Evolutionary conservation across 768 basidiomycete species (phyloP), one percentile per base, ranked within the genome.

Genomic region (Sarcomyxa edulis): DNA sequence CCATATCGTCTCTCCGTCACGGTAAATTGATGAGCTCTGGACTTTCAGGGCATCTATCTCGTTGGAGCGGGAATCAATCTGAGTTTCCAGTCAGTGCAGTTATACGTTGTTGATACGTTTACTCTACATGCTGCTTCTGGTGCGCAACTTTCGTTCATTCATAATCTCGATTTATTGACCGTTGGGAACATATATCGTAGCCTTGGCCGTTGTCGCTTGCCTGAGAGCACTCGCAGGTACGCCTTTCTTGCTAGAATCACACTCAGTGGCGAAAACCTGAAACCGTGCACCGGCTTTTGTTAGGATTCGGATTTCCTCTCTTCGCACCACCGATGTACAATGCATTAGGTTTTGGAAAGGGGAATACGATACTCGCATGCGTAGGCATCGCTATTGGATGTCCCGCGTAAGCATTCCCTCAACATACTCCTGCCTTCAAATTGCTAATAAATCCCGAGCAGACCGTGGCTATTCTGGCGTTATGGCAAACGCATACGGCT

Each of bases 221-320:
- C 73, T 75, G 18, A 14, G 8, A 22, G 12, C 21, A 11, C 14
- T n/a, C 4, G 10, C 4, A 10, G 4, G 32, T 34, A 74, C 79
- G 82, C 3, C 58, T 89, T 7, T 82, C 82, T 0, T 80, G 82
- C 0, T 74, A 75, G 14, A 61, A 78, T 0, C 81, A 58, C 52
- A 51, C 9, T 75, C 86, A 16, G 75, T n/a, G n/a, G n/a, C n/a
- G n/a, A n/a, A n/a, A n/a, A n/a, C n/a, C n/a, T n/a, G n/a, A n/a
- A n/a, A n/a, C n/a, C n/a, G n/a, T n/a, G n/a, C n/a, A n/a, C n/a
- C n/a, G n/a, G n/a, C n/a, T n/a, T n/a, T n/a, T n/a, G n/a, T n/a
- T n/a, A n/a, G 85, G 85, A 1, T 86, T 84, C 35, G 76, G 71
- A 1, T 86, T 89, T 50, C 86, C 85, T 2, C 59, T 88, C 14